These are phyloP conservation scores for Xylaria bambusicola DNA, from an alignment of 495 filamentous ascomycete genomes.

Conservation along the genomic window DNA sequence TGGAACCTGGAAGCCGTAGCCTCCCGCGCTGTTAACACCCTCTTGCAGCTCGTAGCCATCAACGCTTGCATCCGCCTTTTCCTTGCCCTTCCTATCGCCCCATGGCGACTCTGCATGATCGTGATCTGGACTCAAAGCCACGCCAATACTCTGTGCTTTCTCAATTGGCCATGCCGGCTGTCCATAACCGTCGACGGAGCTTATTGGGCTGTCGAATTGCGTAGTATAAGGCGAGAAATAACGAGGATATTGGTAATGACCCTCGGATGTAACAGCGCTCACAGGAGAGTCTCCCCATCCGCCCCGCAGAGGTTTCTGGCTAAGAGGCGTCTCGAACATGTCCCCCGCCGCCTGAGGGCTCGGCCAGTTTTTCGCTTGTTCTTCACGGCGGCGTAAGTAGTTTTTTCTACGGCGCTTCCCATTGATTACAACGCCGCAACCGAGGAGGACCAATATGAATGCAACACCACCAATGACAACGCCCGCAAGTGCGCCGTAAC, in stretches of 20 bases:
- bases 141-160: slow-evolving; percentile 29
- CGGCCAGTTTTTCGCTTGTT: slow-evolving; percentile 42
- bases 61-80: slow-evolving; percentile 26
- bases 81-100: slow-evolving; percentile 34
- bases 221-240: slow-evolving; percentile 53
- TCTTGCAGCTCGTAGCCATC: slow-evolving; percentile 38
- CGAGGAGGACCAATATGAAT: slow-evolving; percentile 43
- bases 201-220: slow-evolving; percentile 50
- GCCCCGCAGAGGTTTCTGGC: slow-evolving; percentile 43
- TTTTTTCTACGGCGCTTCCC: slow-evolving; percentile 50
- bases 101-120: slow-evolving; percentile 19
- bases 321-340: slow-evolving; percentile 51
- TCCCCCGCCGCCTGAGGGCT: slow-evolving; percentile 37
- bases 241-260: slow-evolving; percentile 36
- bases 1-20: slow-evolving; percentile 14
- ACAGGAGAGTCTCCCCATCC: slow-evolving; percentile 51
- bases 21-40: slow-evolving; percentile 28
- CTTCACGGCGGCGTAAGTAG: slow-evolving; percentile 44
- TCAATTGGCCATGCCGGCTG: slow-evolving; percentile 32
- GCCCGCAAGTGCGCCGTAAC: slow-evolving; percentile 53
- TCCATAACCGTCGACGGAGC: slow-evolving; percentile 34
- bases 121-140: slow-evolving; percentile 29
- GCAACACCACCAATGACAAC: slow-evolving; percentile 51
- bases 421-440: slow-evolving; percentile 49
- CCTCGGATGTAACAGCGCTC: slow-evolving; percentile 39